A percentile compares a stretch with the other conserved stretches of the same genome.
Conservation (phyloP, 441 rosid genomes). For the Adansonia madagascariensis region DNA sequence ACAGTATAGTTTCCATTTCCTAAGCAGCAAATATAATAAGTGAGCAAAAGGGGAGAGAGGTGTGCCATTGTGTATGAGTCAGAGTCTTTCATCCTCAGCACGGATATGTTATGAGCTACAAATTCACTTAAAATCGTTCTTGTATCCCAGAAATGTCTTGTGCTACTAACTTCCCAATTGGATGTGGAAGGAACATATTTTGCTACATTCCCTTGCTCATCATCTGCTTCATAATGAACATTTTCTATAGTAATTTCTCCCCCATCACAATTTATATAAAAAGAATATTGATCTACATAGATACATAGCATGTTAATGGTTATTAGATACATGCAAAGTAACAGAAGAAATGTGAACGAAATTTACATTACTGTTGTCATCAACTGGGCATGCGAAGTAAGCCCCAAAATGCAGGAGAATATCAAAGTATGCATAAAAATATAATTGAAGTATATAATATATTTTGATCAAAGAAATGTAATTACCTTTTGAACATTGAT, state of each 20-base stretch:
- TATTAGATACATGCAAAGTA: not conserved
- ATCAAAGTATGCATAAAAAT: not conserved
- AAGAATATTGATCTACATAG: slow-evolving; percentile 34
- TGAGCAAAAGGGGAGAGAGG: slow-evolving; percentile 28
- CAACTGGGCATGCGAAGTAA: too few relatives aligned
- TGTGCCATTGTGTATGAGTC: slow-evolving; percentile 26
- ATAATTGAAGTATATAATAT: not conserved
- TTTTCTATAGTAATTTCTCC: slow-evolving; percentile 24
- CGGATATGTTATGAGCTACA: slow-evolving; percentile 35
- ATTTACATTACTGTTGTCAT: not conserved
- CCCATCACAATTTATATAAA: slow-evolving; percentile 46
- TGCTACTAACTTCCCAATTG: slow-evolving; percentile 56
- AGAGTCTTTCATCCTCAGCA: slow-evolving; percentile 31
- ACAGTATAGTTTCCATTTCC: slow-evolving; percentile 28
- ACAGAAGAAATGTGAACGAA: not conserved
- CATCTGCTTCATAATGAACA: slow-evolving; percentile 45
- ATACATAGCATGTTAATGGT: not conserved
- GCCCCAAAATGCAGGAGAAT: not conserved
- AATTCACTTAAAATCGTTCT: slow-evolving; percentile 12
- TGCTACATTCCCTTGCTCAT: slow-evolving; percentile 43
- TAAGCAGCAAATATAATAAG: slow-evolving; percentile 26
- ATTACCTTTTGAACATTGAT: slow-evolving; percentile 42
- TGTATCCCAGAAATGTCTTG: slow-evolving; percentile 55
- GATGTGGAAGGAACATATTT: slow-evolving; percentile 34
- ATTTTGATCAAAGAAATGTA: not conserved